Conservation (phyloP, 345 rosid species). For the Nasturtium officinale region DNA sequence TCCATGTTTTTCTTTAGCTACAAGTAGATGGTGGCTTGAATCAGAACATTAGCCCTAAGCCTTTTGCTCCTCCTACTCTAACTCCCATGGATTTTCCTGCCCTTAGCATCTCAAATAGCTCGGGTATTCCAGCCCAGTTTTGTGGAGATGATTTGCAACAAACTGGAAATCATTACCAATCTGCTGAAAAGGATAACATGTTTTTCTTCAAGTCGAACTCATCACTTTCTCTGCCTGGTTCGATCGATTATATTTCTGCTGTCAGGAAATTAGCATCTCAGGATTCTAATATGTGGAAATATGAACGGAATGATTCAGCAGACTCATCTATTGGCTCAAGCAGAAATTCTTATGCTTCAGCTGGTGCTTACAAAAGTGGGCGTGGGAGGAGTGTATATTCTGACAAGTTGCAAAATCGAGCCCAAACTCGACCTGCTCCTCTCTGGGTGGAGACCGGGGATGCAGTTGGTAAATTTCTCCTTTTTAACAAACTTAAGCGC, state of each 20-base stretch:
- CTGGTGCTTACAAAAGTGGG: slow-evolving; percentile 60
- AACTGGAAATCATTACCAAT: slow-evolving; percentile 58
- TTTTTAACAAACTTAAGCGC: slow-evolving; percentile 15
- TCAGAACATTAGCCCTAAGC: slow-evolving; percentile 72
- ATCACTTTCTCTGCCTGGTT: slow-evolving; percentile 58
- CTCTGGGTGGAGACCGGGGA: slow-evolving; percentile 99
- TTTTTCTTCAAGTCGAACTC: slow-evolving; percentile 73
- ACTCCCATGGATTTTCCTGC: slow-evolving; percentile 86
- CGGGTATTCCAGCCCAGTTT: slow-evolving; percentile 59
- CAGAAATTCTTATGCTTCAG: slow-evolving; percentile 62
- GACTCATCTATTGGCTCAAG: slow-evolving; percentile 83
- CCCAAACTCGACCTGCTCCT: slow-evolving; percentile 75
- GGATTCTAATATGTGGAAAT: slow-evolving; percentile 88
- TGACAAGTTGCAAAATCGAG: slow-evolving; percentile 67
- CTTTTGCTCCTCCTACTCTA: slow-evolving; percentile 72
- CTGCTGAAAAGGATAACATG: slow-evolving; percentile 71
- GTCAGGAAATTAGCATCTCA: slow-evolving; percentile 85
- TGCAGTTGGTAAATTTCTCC: slow-evolving; percentile 82
- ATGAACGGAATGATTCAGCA: slow-evolving; percentile 71
- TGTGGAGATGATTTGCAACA: slow-evolving; percentile 73
- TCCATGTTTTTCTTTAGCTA: slow-evolving; percentile 60
- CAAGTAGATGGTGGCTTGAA: slow-evolving; percentile 84
- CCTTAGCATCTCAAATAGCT: slow-evolving; percentile 63
- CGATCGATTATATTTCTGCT: slow-evolving; percentile 86
- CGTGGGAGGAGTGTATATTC: slow-evolving; percentile 68